Conservation (phyloP, 2,329 filamentous ascomycete species). For the Aspergillus sp. region DNA sequence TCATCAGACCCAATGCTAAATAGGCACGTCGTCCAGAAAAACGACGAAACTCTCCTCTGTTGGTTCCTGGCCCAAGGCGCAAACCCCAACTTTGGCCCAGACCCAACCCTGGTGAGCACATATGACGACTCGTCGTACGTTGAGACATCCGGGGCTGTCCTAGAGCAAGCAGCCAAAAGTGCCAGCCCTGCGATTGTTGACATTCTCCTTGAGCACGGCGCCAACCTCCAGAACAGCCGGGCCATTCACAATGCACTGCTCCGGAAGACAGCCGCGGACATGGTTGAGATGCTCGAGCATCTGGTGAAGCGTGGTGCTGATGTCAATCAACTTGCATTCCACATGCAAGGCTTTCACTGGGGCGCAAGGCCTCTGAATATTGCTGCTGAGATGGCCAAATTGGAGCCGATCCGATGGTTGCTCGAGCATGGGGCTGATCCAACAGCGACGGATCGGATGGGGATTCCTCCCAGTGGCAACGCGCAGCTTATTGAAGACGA, state of each 20-base stretch:
- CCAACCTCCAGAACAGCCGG: not conserved
- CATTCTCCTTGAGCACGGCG: not conserved
- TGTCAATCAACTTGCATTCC: not conserved
- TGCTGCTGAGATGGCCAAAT: not conserved
- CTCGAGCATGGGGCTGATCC: not conserved
- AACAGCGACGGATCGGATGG: not conserved
- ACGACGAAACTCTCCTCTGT: not conserved
- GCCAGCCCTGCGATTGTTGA: not conserved
- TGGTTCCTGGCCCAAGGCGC: not conserved
- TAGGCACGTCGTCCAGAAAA: not conserved
- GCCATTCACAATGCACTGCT: not conserved
- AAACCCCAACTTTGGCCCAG: not conserved
- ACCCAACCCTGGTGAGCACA: not conserved
- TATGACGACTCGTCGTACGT: not conserved
- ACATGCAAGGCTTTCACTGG: not conserved
- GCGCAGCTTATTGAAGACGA: not conserved
- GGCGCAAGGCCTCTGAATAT: not conserved
- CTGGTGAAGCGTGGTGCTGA: not conserved
- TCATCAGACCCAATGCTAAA: not conserved
- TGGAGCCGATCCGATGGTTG: not conserved
- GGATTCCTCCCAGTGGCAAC: not conserved
- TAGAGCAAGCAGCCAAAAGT: not conserved
- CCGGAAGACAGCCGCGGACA: not conserved
- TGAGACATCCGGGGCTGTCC: not conserved
- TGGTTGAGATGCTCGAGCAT: not conserved